Evolutionary conservation across 352 stramenopile genomes (phyloP).

Genomic region (Phytophthora boehmeriae): DNA sequence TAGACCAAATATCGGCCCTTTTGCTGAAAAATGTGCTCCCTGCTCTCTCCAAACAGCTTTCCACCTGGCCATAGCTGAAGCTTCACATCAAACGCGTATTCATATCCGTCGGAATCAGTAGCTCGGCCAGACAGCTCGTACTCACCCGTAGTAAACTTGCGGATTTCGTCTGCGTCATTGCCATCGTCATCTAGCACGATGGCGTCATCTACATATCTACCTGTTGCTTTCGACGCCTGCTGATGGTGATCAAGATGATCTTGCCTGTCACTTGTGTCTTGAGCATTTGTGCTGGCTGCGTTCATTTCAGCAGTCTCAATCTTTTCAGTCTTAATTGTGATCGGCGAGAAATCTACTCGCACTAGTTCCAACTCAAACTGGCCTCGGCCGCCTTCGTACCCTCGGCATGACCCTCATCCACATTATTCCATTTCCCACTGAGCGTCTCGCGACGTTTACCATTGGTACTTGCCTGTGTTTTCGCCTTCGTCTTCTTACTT

Average conservation of each 20-base stretch:
- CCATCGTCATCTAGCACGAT: constrained; percentile 30
- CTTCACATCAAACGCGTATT: constrained; percentile 67
- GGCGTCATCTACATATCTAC: constrained; percentile 1
- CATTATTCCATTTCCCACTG: constrained; percentile 62
- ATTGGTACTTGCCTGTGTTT: constrained; percentile 9
- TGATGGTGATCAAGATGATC: not conserved
- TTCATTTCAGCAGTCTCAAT: constrained; percentile 12
- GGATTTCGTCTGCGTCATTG: constrained; percentile 35
- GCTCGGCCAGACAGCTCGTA: constrained; percentile 66
- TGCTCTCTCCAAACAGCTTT: constrained; percentile 40
- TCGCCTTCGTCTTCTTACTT: constrained; percentile 7
- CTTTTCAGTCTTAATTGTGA: constrained; percentile 22
- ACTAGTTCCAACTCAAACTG: constrained; percentile 61
- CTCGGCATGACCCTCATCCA: constrained; percentile 51
- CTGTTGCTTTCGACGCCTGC: not conserved
- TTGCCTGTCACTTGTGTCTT: constrained; percentile 5
- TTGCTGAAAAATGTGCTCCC: constrained; percentile 70
- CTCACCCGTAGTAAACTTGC: constrained; percentile 53
- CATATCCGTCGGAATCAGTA: constrained; percentile 72
- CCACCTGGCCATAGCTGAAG: constrained; percentile 49
- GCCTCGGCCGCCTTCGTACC: constrained; percentile 65
- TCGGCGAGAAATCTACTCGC: constrained; percentile 30
- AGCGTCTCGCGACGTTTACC: constrained; percentile 37
- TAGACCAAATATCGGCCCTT: constrained; percentile 38
- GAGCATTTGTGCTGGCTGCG: not conserved